A percentile compares a stretch with the other conserved stretches of the same genome.
Conservation (phyloP, 1,284 basidiomycete species). For the Golubevia sp. region DNA sequence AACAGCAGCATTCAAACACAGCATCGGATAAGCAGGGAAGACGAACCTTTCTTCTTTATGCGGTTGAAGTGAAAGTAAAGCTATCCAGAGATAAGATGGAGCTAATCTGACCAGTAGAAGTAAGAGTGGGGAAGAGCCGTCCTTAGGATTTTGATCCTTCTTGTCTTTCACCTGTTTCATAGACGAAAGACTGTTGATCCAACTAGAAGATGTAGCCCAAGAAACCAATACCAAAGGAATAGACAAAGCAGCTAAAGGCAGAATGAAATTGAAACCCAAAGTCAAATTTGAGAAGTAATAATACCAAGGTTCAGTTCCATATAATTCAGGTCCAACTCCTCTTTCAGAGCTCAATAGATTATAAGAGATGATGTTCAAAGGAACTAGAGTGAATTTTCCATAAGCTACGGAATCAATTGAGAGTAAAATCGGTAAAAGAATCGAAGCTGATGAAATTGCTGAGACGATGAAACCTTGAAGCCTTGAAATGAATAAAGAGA, state of each 20-base stretch:
- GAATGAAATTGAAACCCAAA: constrained; percentile 89
- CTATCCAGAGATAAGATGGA: constrained; percentile 88
- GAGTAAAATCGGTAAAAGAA: not conserved
- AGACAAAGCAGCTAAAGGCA: constrained; percentile 70
- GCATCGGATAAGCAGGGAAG: constrained; percentile 87
- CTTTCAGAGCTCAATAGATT: constrained; percentile 75
- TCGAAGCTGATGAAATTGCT: not conserved
- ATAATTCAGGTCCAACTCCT: constrained; percentile 81
- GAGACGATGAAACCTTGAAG: constrained; percentile 37
- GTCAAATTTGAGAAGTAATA: constrained; percentile 66
- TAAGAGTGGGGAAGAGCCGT: constrained; percentile 17
- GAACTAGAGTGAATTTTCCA: constrained; percentile 76
- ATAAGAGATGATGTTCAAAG: constrained; percentile 92
- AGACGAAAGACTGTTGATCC: no score
- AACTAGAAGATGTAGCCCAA: no score
- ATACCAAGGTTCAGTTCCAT: constrained; percentile 84
- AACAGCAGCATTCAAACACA: constrained; percentile 93
- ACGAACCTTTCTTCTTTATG: constrained; percentile 99
- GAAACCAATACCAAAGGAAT: no score
- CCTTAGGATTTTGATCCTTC: no score
- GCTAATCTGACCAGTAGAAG: constrained; percentile 75
- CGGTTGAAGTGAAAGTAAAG: constrained; percentile 76
- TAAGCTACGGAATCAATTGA: constrained; percentile 80
- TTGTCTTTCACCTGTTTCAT: no score
- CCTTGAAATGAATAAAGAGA: constrained; percentile 67